Evolutionary conservation across 495 filamentous ascomycete species (phyloP), one percentile per base, ranked within the genome.

Genomic region (Annulohypoxylon nitens): DNA sequence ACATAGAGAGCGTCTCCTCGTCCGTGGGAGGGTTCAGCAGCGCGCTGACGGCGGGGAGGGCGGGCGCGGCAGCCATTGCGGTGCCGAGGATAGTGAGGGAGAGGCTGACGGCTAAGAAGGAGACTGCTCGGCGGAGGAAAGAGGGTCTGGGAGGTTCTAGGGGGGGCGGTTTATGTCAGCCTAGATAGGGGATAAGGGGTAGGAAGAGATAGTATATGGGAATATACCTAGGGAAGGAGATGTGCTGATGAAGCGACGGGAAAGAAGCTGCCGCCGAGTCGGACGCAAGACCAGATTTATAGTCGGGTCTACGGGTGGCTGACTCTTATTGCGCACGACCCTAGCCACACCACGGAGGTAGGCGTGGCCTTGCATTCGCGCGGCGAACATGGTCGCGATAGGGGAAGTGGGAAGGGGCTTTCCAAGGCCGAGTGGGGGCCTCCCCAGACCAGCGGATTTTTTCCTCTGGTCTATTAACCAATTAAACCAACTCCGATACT

Each of bases 1-100:
- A 98, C 75, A 91, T 82, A 26, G 80, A 76, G 33, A 95, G 86
- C 41, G 91, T 91, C 66, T 98, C 92, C 70, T 88, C 89, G 78
- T 97, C 92, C 47, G 88, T 88, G 18, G 89, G 88, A 50, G 85
- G 80, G 23, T 85, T 82, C 78, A 90, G 81, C 64, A 90, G 69
- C 11, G 67, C 76, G 37, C 77, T 78, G 43, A 83, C 80, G 34
- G 81, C 79, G 26, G 84, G 69, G 57, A 84, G 70, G 12, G 83
- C 85, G 7, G 88, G 86, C 12, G 79, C 77, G 60, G 84, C 78
- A 43, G 83, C 81, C 85, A 91, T 88, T 68, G 79, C 74, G 82
- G 90, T 85, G 50, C 88, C 88, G 34, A 84, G 59, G 5, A 82
- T 71, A 14, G 83, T 82, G 79, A 87, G 86, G 63, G 86, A 54